Evolutionary conservation across 176 grass and related monocot species (phyloP).

Genomic region (Panicum miliaceum): DNA sequence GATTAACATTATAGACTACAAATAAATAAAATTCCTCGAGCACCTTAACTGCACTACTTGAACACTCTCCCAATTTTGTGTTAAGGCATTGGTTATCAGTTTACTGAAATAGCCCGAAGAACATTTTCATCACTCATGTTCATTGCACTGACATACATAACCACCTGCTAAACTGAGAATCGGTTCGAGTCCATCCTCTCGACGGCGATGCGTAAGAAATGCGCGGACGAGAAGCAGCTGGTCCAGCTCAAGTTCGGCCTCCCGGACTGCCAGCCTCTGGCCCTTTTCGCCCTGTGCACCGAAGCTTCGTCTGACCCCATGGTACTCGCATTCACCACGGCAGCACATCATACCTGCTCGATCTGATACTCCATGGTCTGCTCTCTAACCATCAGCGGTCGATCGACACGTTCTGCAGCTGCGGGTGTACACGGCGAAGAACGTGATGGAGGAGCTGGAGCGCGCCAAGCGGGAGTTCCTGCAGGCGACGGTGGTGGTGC

Average conservation of each 20-base stretch:
- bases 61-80: not conserved
- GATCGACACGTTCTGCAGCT: slow-evolving; percentile 44
- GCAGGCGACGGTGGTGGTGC: slow-evolving; percentile 65
- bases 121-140: not conserved
- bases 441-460: slow-evolving; percentile 76
- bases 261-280: slow-evolving; percentile 65
- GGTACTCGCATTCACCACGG: slow-evolving; percentile 43
- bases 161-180: not conserved
- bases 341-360: not conserved
- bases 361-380: not conserved
- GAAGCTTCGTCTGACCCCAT: slow-evolving; percentile 86
- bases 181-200: slow-evolving; percentile 79
- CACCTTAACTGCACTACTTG: not conserved
- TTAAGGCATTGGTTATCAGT: not conserved
- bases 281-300: slow-evolving; percentile 80
- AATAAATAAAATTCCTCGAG: not conserved
- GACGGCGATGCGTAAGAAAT: slow-evolving; percentile 76
- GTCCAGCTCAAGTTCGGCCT: slow-evolving; percentile 67
- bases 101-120: slow-evolving; percentile 2
- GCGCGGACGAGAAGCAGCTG: slow-evolving; percentile 77
- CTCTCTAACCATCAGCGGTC: not conserved
- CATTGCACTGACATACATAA: not conserved
- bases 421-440: slow-evolving; percentile 81
- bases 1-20: not conserved
- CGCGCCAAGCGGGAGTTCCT: slow-evolving; percentile 87